A percentile compares a stretch with the other conserved stretches of the same genome.
Conservation (phyloP, 345 rosid species). For the Gossypium stocksii region DNA sequence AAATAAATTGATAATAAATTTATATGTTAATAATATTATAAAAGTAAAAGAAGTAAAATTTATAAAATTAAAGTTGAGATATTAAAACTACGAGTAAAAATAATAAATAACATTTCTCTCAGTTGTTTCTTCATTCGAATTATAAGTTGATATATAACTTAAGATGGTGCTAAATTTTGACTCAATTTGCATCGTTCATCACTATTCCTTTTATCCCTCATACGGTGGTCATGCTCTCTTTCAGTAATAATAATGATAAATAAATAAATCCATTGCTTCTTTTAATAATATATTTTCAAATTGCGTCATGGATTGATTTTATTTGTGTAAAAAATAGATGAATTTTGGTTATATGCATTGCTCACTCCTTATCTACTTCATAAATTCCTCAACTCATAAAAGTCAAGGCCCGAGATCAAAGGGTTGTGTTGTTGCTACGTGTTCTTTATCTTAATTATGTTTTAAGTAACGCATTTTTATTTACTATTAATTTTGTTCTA, state of each 20-base stretch:
- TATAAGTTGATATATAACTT: neutral
- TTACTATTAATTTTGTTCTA: no score
- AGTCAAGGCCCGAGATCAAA: neutral
- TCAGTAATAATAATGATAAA: neutral
- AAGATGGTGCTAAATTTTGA: neutral
- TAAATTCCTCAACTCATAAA: conserved; percentile 15
- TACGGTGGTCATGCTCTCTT: neutral
- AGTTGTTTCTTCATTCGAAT: neutral
- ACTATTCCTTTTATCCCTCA: neutral
- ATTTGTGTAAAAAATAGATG: neutral
- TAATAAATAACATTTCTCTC: neutral
- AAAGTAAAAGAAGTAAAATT: no score
- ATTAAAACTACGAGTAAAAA: no score
- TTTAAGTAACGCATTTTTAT: neutral
- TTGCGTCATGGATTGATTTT: neutral
- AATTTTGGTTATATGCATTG: neutral
- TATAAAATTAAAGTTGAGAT: no score
- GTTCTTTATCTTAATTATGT: conserved; percentile 15
- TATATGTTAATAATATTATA: no score
- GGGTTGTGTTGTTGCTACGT: conserved; percentile 14
- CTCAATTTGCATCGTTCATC: neutral
- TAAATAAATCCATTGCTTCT: neutral
- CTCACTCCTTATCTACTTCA: conserved; percentile 3
- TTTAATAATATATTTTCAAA: neutral
- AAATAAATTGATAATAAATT: no score